Conservation (phyloP, 176 grass and related monocot species). For the Oryza coarctata region DNA sequence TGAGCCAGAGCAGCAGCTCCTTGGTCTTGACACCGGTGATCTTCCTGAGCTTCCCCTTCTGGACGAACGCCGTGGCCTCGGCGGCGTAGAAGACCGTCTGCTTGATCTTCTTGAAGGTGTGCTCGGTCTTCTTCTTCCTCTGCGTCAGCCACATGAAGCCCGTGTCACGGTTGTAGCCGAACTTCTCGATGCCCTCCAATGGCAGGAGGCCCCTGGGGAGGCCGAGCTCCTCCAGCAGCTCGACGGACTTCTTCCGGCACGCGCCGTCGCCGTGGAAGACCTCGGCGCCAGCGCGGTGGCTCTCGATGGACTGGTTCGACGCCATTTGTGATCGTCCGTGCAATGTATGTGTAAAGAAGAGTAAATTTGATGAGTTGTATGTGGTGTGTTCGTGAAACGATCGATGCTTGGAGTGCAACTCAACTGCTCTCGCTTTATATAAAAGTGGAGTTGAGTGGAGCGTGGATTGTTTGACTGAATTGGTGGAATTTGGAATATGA, state of each 20-base stretch:
- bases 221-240: constrained; percentile 20
- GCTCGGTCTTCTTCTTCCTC: constrained; percentile 42
- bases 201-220: constrained; percentile 43
- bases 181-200: constrained; percentile 29
- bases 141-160: constrained; percentile 42
- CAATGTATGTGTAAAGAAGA: no score
- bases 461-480: no score
- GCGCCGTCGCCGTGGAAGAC: background rate
- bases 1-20: constrained; percentile 44
- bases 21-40: constrained; percentile 32
- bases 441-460: no score
- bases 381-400: no score
- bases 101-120: constrained; percentile 49
- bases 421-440: no score
- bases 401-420: no score
- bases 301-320: background rate
- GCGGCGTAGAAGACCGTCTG: constrained; percentile 6
- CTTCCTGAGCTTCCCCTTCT: constrained; percentile 17
- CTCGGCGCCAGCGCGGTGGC: background rate
- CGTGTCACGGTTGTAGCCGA: background rate
- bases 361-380: no score
- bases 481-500: no score
- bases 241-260: constrained; percentile 18
- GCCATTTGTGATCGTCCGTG: no score
- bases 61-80: background rate